Evolutionary conservation across 1,284 basidiomycete genomes (phyloP).

Genomic region (Mycena sp.): DNA sequence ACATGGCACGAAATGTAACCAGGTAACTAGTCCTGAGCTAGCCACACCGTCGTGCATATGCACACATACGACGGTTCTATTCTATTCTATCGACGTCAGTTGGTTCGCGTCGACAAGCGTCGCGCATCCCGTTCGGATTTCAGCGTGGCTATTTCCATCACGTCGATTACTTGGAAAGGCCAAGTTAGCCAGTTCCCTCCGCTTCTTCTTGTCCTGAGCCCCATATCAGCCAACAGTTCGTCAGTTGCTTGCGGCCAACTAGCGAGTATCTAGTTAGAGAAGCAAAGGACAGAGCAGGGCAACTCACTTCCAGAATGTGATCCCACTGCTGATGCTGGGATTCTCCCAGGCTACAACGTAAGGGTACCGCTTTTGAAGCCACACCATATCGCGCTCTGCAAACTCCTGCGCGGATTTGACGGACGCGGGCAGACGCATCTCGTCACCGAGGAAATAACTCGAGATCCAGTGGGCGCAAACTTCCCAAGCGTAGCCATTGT

Average conservation of each 20-base stretch:
- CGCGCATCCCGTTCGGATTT: too few species aligned
- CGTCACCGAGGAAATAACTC: neutral
- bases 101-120: too few species aligned
- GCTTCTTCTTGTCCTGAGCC: constrained; percentile 54
- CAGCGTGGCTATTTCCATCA: too few species aligned
- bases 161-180: constrained; percentile 63
- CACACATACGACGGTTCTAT: too few species aligned
- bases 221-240: constrained; percentile 63
- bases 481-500: constrained; percentile 63
- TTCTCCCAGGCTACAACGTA: constrained; percentile 48
- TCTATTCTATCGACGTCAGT: too few species aligned
- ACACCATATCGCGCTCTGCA: neutral
- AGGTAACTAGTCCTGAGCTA: too few species aligned
- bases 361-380: constrained; percentile 45
- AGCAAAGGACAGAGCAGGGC: constrained; percentile 57
- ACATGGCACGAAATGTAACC: too few species aligned
- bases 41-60: too few species aligned
- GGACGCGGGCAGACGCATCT: neutral
- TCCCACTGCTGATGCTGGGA: constrained; percentile 28
- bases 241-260: constrained; percentile 70
- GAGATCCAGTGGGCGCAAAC: constrained; percentile 60
- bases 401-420: too few species aligned
- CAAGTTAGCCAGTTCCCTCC: constrained; percentile 69
- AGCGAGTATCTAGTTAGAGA: constrained; percentile 39
- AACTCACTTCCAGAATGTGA: constrained; percentile 58